Evolutionary conservation across 2,329 filamentous ascomycete species (phyloP).

Genomic region (Fusarium succisae): DNA sequence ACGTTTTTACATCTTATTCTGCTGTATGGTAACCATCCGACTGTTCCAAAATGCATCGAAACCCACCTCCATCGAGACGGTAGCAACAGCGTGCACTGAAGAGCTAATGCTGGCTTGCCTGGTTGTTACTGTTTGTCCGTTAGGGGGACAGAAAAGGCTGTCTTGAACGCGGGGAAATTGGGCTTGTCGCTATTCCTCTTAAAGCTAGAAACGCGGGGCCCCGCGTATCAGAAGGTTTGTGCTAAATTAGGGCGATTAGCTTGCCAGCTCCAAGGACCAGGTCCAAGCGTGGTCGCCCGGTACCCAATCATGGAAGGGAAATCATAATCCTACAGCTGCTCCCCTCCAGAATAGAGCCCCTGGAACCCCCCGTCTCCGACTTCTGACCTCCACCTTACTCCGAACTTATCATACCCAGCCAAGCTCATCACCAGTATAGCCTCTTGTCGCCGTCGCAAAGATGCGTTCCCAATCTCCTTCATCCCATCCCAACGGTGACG

Average conservation of each 20-base stretch:
- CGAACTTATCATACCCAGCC: background rate
- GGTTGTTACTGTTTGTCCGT: background rate
- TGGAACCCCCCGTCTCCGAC: background rate
- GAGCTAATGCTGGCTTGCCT: background rate
- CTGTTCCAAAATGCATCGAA: background rate
- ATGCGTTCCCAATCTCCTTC: background rate
- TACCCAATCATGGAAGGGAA: background rate
- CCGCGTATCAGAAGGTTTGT: background rate
- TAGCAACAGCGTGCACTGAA: background rate
- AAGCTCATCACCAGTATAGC: background rate
- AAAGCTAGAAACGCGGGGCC: background rate
- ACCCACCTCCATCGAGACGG: accelerated
- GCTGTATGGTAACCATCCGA: too few relatives aligned
- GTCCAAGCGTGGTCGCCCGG: background rate
- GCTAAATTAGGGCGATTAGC: background rate
- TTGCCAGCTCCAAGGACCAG: background rate
- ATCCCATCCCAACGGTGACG: background rate
- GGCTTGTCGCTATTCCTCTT: background rate
- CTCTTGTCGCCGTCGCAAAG: background rate
- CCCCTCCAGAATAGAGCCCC: background rate
- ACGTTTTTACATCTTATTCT: background rate
- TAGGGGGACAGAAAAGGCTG: background rate
- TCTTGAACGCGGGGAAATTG: background rate
- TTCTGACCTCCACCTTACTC: background rate
- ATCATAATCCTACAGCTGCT: background rate